A percentile compares a stretch with the other conserved stretches of the same genome.
Evolutionary conservation across 352 stramenopile genomes (phyloP).

Genomic region (Phytophthora syringae): DNA sequence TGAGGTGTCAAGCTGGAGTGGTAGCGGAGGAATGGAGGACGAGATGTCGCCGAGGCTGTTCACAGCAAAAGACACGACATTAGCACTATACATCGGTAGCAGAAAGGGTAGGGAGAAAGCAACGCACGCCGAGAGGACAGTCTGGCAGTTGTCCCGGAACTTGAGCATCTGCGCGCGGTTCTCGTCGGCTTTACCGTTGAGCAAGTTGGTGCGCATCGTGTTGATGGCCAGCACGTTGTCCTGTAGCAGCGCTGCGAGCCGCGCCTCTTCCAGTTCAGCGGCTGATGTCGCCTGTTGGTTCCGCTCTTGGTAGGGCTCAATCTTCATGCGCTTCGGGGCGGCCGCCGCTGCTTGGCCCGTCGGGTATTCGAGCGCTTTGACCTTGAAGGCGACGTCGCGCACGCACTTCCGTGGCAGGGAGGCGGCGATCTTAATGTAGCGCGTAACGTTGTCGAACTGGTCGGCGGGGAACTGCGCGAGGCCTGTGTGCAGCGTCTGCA

Average conservation of each 20-base stretch:
- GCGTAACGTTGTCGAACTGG: constrained; percentile 80
- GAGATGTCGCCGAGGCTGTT: constrained; percentile 63
- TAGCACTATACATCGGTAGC: not conserved
- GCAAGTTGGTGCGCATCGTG: constrained; percentile 73
- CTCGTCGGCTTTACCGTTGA: constrained; percentile 59
- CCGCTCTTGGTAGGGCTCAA: constrained; percentile 53
- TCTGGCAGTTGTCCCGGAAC: constrained; percentile 74
- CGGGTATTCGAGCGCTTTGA: constrained; percentile 46
- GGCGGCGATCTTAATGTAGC: constrained; percentile 84
- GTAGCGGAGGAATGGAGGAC: constrained; percentile 68
- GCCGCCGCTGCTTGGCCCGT: constrained; percentile 24
- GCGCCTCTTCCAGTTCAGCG: constrained; percentile 47
- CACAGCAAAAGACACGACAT: not conserved
- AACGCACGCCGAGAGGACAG: constrained; percentile 67
- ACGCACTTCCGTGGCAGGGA: constrained; percentile 73
- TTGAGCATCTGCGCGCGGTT: constrained; percentile 66
- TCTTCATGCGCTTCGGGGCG: constrained; percentile 70
- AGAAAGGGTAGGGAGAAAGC: not conserved
- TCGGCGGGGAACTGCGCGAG: constrained; percentile 63
- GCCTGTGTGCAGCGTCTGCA: constrained; percentile 66
- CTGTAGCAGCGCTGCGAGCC: constrained; percentile 63
- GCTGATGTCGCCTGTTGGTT: constrained; percentile 25
- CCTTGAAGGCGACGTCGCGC: constrained; percentile 77
- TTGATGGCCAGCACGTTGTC: constrained; percentile 73
- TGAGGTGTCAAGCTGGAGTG: constrained; percentile 73